Evolutionary conservation across 139 green algal genomes (phyloP).

Genomic region (Closterium sp.): DNA sequence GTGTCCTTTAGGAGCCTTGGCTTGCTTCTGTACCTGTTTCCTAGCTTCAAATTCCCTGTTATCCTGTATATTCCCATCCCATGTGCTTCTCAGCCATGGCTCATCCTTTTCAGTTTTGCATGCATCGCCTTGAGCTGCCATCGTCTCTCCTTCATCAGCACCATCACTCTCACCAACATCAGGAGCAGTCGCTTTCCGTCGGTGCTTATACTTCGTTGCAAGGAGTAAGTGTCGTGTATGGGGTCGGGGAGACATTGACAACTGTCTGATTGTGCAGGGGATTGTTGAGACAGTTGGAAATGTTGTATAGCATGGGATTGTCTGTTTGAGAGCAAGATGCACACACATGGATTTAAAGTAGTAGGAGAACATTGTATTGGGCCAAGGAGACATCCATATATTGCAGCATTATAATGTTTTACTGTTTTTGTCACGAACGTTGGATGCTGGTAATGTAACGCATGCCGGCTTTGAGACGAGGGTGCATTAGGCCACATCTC

Average conservation of each 20-base stretch:
- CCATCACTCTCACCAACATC: not conserved
- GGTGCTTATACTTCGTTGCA: not conserved
- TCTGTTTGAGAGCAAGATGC: no score
- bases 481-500: no score
- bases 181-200: not conserved
- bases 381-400: no score
- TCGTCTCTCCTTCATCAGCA: not conserved
- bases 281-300: not conserved
- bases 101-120: not conserved
- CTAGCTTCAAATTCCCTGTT: not conserved
- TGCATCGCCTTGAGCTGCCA: not conserved
- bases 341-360: no score
- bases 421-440: no score
- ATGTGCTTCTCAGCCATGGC: not conserved
- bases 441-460: no score
- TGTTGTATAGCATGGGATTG: no score
- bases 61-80: not conserved
- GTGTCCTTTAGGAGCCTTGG: not conserved
- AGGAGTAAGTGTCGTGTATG: not conserved
- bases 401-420: no score
- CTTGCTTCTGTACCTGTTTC: not conserved
- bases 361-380: no score
- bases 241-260: not conserved
- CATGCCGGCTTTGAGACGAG: no score
- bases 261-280: not conserved